Evolutionary conservation across 371 early-diverging fungal species (phyloP), one percentile per base, ranked within the genome.

Genomic region (Mucor racemosus): DNA sequence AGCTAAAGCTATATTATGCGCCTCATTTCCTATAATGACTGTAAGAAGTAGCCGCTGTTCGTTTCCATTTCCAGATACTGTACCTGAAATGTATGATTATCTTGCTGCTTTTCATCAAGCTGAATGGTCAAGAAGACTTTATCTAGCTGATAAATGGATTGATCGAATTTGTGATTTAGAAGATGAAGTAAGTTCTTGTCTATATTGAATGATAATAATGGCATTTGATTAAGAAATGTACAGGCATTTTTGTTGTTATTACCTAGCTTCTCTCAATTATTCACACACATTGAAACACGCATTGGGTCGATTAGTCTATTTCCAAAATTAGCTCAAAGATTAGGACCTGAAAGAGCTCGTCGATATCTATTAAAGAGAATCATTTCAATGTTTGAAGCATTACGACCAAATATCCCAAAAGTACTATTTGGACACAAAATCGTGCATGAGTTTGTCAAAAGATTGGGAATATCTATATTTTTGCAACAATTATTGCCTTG

Each of bases 81-180:
- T 89, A 42, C 81, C 85, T 0, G 90, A 88, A 48, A 86, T 88
- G 67, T 88, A 89, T 48, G 87, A 88, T 13, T 89, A 84, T 62
- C 65, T 88, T 36, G 83, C 90, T 1, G 76, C 77, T 58, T 88
- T 89, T 62, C 82, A 87, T 62, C 71, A 75, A 68, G 84, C 84
- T 81, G 79, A 82, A 70, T 84, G 77, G 80, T 73, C 75, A 5
- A 64, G 83, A 40, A 65, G 80, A 38, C 60, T 86, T 8, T 84
- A 86, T 55, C 67, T 88, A 42, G 88, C 88, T 1, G 82, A 79
- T 55, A 86, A 81, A 64, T 86, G 86, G 84, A 78, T 88, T 6
- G 88, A 86, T 34, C 72, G 84, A n/a, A 85, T 88, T 34, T 86
- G 86, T 55, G 81, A 80, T 39, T 66, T 88, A 15, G 84, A 84